Evolutionary conservation across 805 yeast species (phyloP), one percentile per base, ranked within the genome.

Genomic region (Torulaspora maleeae): DNA sequence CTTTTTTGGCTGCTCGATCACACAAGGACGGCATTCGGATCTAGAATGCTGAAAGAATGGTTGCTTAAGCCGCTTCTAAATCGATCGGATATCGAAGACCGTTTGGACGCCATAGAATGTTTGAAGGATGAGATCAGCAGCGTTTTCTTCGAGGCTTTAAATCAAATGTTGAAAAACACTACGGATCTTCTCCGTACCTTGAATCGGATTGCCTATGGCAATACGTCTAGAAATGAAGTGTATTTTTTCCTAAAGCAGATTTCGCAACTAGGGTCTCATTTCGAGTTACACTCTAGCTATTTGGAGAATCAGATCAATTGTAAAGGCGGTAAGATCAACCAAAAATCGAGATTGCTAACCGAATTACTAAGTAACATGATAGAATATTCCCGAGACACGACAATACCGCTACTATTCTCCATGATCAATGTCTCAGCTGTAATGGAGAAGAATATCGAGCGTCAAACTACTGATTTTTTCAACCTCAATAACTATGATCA

Each of bases 1-100:
- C 66, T 91, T 11, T 61, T 86, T 12, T 86, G 95, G 89, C 69
- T 87, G 2, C 54, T 93, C 48, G 85, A 91, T 60, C 89, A 84
- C 52, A 86, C 98, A 0, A 67, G 78, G 27, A 86, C 98, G 0
- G 71, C 75, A 24, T 83, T 83, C 63, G 99, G 99, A 0, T 75
- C 72, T 36, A 66, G 96, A 43, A 55, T 78, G 47, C 61, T 93
- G 11, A 71, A 73, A 24, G 69, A 75, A 30, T 93, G 99, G 99
- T 66, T 90, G 0, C 71, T 79, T 1, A 71, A 74, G 48, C 99
- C 99, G 1, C 70, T 90, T 17, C 64, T 78, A 0, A 72, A 79
- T 35, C 67, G 71, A 25, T 71, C 66, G 1, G 66, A 67, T 7
- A 83, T 93, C 2, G 72, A 75, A 44, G 71, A 72, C n/a, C 72